These are phyloP conservation scores for Barnettozyma sucrosica DNA, from an alignment of 805 yeast genomes.

Conservation along the genomic window DNA sequence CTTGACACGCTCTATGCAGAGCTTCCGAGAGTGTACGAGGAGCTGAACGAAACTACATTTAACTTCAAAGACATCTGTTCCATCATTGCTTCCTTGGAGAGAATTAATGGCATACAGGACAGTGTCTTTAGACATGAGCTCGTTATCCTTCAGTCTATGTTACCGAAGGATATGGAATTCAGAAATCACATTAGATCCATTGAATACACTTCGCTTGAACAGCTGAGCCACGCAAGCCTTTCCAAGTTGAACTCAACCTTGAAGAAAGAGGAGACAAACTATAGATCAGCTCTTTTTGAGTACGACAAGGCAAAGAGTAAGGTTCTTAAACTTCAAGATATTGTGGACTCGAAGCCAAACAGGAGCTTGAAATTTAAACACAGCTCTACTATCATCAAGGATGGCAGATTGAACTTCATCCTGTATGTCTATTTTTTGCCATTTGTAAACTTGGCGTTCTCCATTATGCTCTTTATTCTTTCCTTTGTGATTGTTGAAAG, in stretches of 20 bases:
- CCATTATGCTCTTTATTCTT: conserved; percentile 36
- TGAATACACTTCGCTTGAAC: conserved; percentile 20
- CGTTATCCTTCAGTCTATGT: conserved; percentile 1
- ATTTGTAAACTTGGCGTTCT: conserved; percentile 33
- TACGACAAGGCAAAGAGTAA: conserved; percentile 45
- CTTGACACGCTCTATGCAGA: conserved; percentile 40
- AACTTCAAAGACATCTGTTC: conserved; percentile 58
- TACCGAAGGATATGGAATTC: conserved; percentile 19
- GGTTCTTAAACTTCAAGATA: conserved; percentile 52
- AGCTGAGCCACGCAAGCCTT: conserved; percentile 37
- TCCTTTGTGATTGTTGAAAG: conserved; percentile 62
- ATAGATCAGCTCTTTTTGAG: conserved; percentile 50
- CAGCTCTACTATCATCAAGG: conserved; percentile 24
- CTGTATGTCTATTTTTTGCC: conserved; percentile 44
- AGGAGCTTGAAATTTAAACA: conserved; percentile 29
- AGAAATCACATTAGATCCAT: conserved; percentile 23
- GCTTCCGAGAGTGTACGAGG: conserved; percentile 54
- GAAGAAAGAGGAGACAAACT: conserved; percentile 45
- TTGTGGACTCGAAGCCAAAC: conserved; percentile 36
- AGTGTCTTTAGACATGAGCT: conserved; percentile 18
- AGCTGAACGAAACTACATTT: conserved; percentile 55
- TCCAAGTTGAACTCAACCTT: conserved; percentile 46
- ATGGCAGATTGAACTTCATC: conserved; percentile 38
- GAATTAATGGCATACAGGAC: conserved; percentile 17
- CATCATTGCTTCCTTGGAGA: conserved; percentile 46